These are phyloP conservation scores for Chamaenerion angustifolium DNA, from an alignment of 345 rosid genomes.

Conservation along the genomic window DNA sequence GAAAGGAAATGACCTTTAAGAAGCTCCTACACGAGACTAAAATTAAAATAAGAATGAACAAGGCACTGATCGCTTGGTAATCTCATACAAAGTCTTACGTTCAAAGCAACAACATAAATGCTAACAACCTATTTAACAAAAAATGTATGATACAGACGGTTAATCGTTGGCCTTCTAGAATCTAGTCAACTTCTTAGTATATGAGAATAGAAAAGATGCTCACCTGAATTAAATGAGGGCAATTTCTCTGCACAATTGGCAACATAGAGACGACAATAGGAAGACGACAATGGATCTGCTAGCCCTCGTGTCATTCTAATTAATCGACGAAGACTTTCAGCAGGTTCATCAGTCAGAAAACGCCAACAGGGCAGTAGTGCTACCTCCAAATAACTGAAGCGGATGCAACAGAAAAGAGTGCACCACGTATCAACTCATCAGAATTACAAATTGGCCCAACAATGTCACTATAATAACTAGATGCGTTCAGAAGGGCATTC, in stretches of 20 bases:
- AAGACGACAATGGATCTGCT: slow-evolving; percentile 74
- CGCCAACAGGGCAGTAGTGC: slow-evolving; percentile 87
- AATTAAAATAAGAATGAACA: no score
- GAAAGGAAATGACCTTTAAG: background rate
- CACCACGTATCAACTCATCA: background rate
- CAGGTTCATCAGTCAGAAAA: slow-evolving; percentile 46
- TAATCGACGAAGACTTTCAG: slow-evolving; percentile 44
- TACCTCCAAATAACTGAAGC: slow-evolving; percentile 69
- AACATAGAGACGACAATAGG: slow-evolving; percentile 70
- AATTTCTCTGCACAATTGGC: slow-evolving; percentile 56
- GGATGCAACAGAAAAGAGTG: background rate
- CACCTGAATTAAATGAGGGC: slow-evolving; percentile 43
- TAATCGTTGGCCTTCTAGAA: no score
- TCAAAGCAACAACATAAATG: no score
- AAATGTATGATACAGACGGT: no score
- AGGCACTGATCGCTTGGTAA: no score
- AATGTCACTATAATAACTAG: background rate
- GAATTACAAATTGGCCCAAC: background rate
- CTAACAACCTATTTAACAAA: no score
- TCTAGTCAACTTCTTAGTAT: no score
- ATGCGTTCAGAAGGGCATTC: no score
- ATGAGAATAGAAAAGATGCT: background rate
- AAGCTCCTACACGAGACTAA: background rate
- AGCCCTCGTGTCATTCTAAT: slow-evolving; percentile 77
- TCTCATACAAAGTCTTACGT: no score